phyloP scores from a whole-genome alignment of 257 asterid species.

The Gentiana straminea region DNA sequence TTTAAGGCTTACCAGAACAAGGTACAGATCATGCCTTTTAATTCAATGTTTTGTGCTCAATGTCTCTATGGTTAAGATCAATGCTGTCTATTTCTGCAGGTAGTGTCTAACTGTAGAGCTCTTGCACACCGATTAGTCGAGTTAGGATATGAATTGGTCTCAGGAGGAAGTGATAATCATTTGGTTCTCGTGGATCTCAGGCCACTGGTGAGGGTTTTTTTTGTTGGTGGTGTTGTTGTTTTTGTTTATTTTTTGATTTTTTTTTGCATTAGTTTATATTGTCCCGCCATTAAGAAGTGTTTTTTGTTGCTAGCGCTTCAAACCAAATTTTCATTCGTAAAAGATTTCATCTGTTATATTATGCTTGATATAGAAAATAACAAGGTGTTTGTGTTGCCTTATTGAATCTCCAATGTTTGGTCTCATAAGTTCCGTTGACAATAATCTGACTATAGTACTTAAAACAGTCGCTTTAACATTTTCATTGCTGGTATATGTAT shows the following conservation, averaged over 20 bases:
- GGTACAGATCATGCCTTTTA: slow-evolving; percentile 26
- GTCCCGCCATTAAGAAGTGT: no score
- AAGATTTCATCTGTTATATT: no score
- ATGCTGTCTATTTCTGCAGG: slow-evolving; percentile 24
- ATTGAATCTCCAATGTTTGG: no score
- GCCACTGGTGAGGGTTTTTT: slow-evolving; percentile 47
- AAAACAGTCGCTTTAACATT: no score
- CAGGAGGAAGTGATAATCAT: slow-evolving; percentile 98
- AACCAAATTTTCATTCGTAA: no score
- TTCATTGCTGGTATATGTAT: no score
- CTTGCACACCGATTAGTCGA: slow-evolving; percentile 62
- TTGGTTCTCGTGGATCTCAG: slow-evolving; percentile 95
- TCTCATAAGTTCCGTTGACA: no score
- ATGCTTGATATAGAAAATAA: no score
- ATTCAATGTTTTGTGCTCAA: neutral
- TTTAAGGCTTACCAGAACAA: slow-evolving; percentile 72
- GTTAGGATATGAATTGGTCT: slow-evolving; percentile 79
- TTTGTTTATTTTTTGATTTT: neutral
- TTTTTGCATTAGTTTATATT: no score
- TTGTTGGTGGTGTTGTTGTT: neutral
- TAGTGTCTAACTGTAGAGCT: slow-evolving; percentile 82
- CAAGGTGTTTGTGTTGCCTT: no score
- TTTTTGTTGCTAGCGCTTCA: no score
- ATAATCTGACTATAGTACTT: no score
- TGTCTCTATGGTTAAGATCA: slow-evolving; percentile 11